Conservation (phyloP, 164 flowering plant species). For the Umbellularia californica region DNA sequence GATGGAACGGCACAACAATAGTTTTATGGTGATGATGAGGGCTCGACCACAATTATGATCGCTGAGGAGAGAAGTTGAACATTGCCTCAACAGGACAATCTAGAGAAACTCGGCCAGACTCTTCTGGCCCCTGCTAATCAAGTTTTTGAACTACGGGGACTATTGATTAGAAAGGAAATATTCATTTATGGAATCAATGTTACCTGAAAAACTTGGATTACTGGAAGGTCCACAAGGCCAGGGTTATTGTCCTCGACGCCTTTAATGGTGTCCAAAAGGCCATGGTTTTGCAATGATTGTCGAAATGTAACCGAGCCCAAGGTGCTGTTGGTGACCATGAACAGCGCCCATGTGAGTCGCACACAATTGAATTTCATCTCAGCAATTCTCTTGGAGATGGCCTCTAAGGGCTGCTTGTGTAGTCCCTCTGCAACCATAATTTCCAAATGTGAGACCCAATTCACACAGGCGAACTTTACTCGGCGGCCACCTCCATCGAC, state of each 20-base stretch:
- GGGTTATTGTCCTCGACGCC: slow-evolving; percentile 73
- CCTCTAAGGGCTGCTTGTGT: slow-evolving; percentile 67
- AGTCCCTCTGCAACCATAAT: slow-evolving; percentile 84
- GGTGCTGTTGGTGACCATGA: slow-evolving; percentile 53
- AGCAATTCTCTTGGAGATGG: slow-evolving; percentile 41
- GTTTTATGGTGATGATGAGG: no score
- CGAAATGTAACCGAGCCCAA: slow-evolving; percentile 56
- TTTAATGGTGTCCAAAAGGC: slow-evolving; percentile 50
- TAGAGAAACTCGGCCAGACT: no score
- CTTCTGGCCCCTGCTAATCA: no score
- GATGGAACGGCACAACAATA: no score
- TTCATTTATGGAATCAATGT: neutral
- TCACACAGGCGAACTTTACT: slow-evolving; percentile 80
- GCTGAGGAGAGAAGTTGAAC: no score
- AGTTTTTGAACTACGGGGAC: neutral
- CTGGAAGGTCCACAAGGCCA: slow-evolving; percentile 54
- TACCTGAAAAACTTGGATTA: slow-evolving; percentile 74
- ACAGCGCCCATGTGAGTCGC: slow-evolving; percentile 80
- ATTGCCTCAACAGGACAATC: no score
- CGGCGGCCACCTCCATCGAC: slow-evolving; percentile 57
- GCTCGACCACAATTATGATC: no score
- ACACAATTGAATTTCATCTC: slow-evolving; percentile 83
- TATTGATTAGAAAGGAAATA: neutral
- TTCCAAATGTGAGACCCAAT: slow-evolving; percentile 78
- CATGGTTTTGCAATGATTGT: slow-evolving; percentile 58